Base-by-base conservation (phyloP, 768 basidiomycete genomes). In the Hypsizygus marmoreus region DNA sequence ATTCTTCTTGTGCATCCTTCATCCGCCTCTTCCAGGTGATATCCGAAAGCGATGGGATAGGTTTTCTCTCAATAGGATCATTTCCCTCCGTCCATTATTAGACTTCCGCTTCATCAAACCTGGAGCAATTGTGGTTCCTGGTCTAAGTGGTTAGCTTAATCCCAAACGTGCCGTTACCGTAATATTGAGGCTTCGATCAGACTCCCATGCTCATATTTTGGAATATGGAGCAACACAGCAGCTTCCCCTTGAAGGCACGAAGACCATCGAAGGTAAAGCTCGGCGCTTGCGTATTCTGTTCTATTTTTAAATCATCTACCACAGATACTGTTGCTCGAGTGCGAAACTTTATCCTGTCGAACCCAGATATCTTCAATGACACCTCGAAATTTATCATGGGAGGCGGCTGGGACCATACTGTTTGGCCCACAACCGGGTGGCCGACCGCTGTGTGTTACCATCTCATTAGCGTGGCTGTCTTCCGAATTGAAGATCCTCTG, bases 351-450 rank as follows among this genome's bases (percentile, higher is more conserved):
- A 81, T 92, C 43, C 63, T 80, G 9, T 62, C 72, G 7, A 75
- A 81, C 49, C 76, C 76, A 0, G 82, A 84, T 31, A 64, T 86
- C n/a, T 62, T 70, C 16, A 67, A 70, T 14, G 77, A 91, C 60
- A 75, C 68, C 11, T 71, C 77, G 16, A 77, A 74, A 52, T 82
- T 83, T 62, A 76, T 95, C 12, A 77, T 82, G 43, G 91, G 91
- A 2, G 81, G 87, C 60, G 94, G 93, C 1, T 95, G 94, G 92
- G 90, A 95, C 62, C 94, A 95, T 64, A 95, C 91, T 1, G 67
- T 75, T 42, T 89, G 87, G 87, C 69, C 76, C 6, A 61, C 61
- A 14, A 63, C 70, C 23, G 66, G 69, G 16, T 91, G 84, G 75
- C 91, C 91, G 6, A 80, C 77, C 33, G 76, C 82, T 47, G 91